A percentile compares a stretch with the other conserved stretches of the same genome.
Evolutionary conservation across 352 stramenopile species (phyloP).

Genomic region (Phytophthora pisi): DNA sequence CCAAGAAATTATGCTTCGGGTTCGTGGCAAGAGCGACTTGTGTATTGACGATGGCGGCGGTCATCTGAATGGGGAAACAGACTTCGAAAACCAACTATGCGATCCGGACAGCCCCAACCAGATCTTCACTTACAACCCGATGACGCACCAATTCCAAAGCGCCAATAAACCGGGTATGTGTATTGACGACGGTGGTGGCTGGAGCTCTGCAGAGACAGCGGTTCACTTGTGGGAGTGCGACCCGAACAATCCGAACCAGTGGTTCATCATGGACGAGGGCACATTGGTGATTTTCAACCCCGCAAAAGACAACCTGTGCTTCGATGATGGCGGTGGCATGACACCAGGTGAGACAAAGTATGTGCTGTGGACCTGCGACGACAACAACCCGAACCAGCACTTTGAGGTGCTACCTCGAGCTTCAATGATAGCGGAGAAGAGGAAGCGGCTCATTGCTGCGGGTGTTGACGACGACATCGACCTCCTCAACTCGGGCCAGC

Average conservation of each 20-base stretch:
- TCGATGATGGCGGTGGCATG: slow-evolving; percentile 33
- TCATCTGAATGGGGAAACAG: slow-evolving; percentile 14
- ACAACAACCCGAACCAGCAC: slow-evolving; percentile 37
- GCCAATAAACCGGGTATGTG: slow-evolving; percentile 9
- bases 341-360: slow-evolving; percentile 8
- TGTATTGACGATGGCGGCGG: slow-evolving; percentile 45
- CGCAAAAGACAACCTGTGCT: slow-evolving; percentile 34
- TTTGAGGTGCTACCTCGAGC: slow-evolving; percentile 36
- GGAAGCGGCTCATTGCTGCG: slow-evolving; percentile 17
- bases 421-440: slow-evolving; percentile 16
- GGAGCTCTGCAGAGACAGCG: slow-evolving; percentile 7
- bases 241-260: slow-evolving; percentile 18
- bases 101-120: slow-evolving; percentile 41
- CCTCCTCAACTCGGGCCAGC: slow-evolving; percentile 21
- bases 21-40: slow-evolving; percentile 31
- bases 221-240: slow-evolving; percentile 19
- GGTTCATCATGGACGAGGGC: slow-evolving; percentile 27
- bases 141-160: slow-evolving; percentile 20
- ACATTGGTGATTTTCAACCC: slow-evolving; percentile 34
- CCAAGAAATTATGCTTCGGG: slow-evolving; percentile 31
- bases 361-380: slow-evolving; percentile 11
- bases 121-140: slow-evolving; percentile 32
- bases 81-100: slow-evolving; percentile 29
- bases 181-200: slow-evolving; percentile 14
- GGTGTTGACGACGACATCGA: slow-evolving; percentile 23